Percentiles rank a stretch among this genome's conserved stretches.
These are phyloP conservation scores for Neofusicoccum kwambonambiense DNA, from an alignment of 2,329 filamentous ascomycete genomes.

Conservation along the genomic window DNA sequence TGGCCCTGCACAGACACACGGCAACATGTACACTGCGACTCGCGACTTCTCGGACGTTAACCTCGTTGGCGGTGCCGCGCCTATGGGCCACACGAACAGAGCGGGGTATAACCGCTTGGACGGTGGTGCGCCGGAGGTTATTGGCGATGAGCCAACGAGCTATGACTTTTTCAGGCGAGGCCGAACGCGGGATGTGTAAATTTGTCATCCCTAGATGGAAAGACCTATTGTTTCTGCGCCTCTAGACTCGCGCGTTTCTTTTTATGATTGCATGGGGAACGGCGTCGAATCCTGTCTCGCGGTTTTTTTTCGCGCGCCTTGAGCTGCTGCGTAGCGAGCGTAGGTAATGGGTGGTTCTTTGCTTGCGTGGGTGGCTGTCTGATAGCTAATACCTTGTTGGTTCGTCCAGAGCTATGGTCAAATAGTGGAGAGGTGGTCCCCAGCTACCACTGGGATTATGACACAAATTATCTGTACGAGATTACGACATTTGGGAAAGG, in stretches of 20 bases:
- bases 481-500: no score
- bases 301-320: neutral
- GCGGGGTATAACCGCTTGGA: neutral
- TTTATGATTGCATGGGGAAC: neutral
- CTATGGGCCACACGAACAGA: conserved; percentile 2
- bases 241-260: neutral
- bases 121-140: neutral
- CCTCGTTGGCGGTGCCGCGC: conserved; percentile 15
- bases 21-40: neutral
- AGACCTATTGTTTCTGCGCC: neutral
- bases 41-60: conserved; percentile 4
- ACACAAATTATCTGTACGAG: no score
- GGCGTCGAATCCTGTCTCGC: neutral
- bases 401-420: no score
- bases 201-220: neutral
- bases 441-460: no score
- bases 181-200: neutral
- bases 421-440: no score
- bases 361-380: no score
- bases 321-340: neutral
- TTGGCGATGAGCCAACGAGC: conserved; percentile 10
- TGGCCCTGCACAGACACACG: neutral
- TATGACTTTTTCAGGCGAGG: conserved; percentile 11
- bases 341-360: neutral
- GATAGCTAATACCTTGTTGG: no score